phyloP scores from a whole-genome alignment of 2,329 filamentous ascomycete species.

The Penicillium expansum region DNA sequence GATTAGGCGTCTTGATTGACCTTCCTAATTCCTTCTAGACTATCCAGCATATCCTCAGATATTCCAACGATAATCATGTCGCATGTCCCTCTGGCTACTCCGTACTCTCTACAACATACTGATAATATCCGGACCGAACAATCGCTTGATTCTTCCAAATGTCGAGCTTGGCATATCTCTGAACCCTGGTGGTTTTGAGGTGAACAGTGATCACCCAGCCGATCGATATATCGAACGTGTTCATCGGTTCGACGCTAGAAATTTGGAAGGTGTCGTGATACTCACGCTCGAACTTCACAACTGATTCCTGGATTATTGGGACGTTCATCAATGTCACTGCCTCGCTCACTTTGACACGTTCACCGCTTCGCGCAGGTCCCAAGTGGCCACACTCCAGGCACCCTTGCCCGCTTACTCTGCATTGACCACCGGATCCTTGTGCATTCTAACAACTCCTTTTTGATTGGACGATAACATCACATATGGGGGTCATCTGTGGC shows the following conservation, averaged over 20 bases:
- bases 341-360: conserved; percentile 54
- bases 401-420: conserved; percentile 56
- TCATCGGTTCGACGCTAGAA: conserved; percentile 58
- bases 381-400: conserved; percentile 61
- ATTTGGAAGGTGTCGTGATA: conserved; percentile 56
- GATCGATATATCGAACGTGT: conserved; percentile 57
- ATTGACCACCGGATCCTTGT: conserved; percentile 60
- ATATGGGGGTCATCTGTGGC: conserved; percentile 64
- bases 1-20: conserved; percentile 16
- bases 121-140: conserved; percentile 58
- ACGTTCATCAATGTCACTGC: conserved; percentile 42
- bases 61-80: conserved; percentile 47
- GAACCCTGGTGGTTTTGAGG: conserved; percentile 52
- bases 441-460: conserved; percentile 46
- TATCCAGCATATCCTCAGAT: conserved; percentile 36
- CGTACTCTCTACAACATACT: conserved; percentile 58
- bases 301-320: conserved; percentile 54
- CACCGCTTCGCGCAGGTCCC: conserved; percentile 51
- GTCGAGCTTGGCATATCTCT: conserved; percentile 57
- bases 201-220: conserved; percentile 58
- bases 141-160: conserved; percentile 58
- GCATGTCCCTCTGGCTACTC: conserved; percentile 57
- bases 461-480: conserved; percentile 63
- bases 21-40: conserved; percentile 41
- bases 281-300: conserved; percentile 59